These are phyloP conservation scores for Russula dissimulans DNA, from an alignment of 768 basidiomycete species.

Conservation along the genomic window DNA sequence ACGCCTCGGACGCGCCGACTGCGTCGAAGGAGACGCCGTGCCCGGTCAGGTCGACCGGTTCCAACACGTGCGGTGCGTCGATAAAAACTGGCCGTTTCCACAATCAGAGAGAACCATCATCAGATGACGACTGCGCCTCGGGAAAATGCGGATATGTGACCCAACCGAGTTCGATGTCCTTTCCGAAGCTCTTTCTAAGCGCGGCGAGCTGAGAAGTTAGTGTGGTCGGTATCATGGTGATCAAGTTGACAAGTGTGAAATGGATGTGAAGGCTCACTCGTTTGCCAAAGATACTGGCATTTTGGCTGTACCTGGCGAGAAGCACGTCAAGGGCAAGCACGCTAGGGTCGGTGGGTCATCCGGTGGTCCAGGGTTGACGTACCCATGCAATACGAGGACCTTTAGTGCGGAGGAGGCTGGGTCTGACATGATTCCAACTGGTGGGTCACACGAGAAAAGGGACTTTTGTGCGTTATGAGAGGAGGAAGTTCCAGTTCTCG, in stretches of 20 bases:
- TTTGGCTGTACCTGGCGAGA: conserved; percentile 50
- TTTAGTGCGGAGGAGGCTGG: background rate
- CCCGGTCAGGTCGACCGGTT: conserved; percentile 49
- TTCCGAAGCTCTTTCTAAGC: conserved; percentile 53
- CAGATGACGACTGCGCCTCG: background rate
- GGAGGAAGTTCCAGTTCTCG: background rate
- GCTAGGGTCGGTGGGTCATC: background rate
- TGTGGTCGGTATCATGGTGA: background rate
- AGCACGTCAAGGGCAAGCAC: background rate
- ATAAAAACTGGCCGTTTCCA: conserved; percentile 47
- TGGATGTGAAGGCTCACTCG: conserved; percentile 35
- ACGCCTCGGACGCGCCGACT: conserved; percentile 34
- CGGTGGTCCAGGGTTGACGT: background rate
- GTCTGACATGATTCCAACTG: background rate
- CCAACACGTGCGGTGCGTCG: conserved; percentile 59
- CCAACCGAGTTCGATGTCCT: conserved; percentile 52
- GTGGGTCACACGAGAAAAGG: background rate
- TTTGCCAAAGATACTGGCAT: conserved; percentile 58
- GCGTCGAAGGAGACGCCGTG: conserved; percentile 26
- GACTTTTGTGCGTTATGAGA: no score
- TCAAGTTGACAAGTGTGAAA: background rate
- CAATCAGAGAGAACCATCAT: background rate
- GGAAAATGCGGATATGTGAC: background rate
- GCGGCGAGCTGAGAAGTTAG: conserved; percentile 47
- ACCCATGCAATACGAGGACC: conserved; percentile 15